Percentiles rank a stretch among this genome's conserved stretches.
phyloP scores from a whole-genome alignment of 345 rosid genomes.

The Euphorbia peplus region DNA sequence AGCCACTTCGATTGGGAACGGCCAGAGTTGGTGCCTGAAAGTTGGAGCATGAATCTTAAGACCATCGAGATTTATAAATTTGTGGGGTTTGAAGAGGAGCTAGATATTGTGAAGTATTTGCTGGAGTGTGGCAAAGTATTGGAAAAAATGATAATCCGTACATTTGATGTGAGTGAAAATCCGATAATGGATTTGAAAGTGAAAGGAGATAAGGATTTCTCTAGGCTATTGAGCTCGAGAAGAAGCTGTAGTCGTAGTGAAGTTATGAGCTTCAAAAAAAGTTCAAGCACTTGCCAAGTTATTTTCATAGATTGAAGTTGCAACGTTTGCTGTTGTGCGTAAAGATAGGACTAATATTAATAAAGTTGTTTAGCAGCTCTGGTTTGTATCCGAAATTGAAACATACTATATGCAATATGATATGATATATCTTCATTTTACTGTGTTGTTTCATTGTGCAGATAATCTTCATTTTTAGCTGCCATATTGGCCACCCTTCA shows the following conservation, averaged over 20 bases:
- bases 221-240: background rate
- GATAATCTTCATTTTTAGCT: too few species aligned
- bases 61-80: background rate
- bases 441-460: too few species aligned
- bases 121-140: background rate
- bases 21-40: background rate
- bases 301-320: too few species aligned
- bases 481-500: too few species aligned
- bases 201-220: background rate
- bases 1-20: background rate
- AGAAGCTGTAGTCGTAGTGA: background rate
- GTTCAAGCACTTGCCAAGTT: background rate
- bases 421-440: too few species aligned
- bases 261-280: background rate
- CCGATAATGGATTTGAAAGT: background rate
- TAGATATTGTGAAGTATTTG: background rate
- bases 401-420: too few species aligned
- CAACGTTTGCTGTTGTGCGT: too few species aligned
- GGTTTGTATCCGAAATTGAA: too few species aligned
- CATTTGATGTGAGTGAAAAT: background rate
- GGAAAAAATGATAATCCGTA: background rate
- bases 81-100: background rate
- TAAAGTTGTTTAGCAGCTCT: too few species aligned
- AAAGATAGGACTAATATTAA: too few species aligned
- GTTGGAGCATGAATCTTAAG: background rate